These are phyloP conservation scores for Epichloe festucae DNA, from an alignment of 2,329 filamentous ascomycete species.

Conservation along the genomic window DNA sequence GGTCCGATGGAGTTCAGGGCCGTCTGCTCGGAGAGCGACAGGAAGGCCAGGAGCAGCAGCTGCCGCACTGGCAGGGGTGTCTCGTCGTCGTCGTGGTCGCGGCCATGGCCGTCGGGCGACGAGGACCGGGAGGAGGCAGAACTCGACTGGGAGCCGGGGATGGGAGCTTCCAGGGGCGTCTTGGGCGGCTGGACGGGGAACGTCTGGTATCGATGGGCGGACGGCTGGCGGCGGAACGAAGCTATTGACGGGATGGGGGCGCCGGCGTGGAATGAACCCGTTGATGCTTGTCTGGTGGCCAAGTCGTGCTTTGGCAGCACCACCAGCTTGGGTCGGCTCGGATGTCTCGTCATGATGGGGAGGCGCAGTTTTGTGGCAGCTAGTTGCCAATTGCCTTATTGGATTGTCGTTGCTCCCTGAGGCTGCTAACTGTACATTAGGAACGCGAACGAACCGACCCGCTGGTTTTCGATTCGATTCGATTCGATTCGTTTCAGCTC, in stretches of 20 bases:
- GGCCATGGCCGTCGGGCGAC: conserved; percentile 18
- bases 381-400: too few species aligned
- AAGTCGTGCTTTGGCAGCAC: neutral
- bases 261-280: conserved; percentile 39
- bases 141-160: conserved; percentile 10
- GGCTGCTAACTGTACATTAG: too few species aligned
- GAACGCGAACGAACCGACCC: too few species aligned
- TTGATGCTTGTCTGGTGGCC: conserved; percentile 17
- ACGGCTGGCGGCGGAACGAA: conserved; percentile 24
- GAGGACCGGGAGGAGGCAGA: conserved; percentile 6
- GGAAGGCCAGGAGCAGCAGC: conserved; percentile 71
- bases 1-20: conserved; percentile 93
- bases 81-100: conserved; percentile 37
- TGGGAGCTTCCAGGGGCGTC: conserved; percentile 39
- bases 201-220: conserved; percentile 59
- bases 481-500: too few species aligned
- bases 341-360: conserved; percentile 5
- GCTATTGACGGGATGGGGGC: conserved; percentile 30
- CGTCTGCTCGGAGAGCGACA: conserved; percentile 88
- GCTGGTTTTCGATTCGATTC: too few species aligned
- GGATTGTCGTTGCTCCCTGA: too few species aligned
- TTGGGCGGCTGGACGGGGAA: conserved; percentile 65
- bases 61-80: conserved; percentile 75
- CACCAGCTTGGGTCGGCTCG: conserved; percentile 3
- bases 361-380: too few species aligned